Conservation (phyloP, 192 early-diverging fungal genomes). For the Anaeromyces robustus region DNA sequence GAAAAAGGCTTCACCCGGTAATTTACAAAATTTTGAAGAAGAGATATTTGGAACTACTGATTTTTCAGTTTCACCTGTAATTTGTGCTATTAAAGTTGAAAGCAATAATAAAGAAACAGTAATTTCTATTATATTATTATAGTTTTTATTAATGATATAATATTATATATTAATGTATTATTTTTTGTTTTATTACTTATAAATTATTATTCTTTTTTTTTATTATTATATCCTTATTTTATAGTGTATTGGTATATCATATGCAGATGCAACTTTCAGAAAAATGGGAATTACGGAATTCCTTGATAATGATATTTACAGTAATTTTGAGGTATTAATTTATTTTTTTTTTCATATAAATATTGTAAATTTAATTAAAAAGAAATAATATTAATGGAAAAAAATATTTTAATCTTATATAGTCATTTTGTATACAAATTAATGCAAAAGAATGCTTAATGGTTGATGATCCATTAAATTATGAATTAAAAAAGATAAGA, state of each 20-base stretch:
- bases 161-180: too few species aligned
- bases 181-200: too few species aligned
- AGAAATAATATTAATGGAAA: not conserved
- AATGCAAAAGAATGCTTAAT: conserved; percentile 85
- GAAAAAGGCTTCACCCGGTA: conserved; percentile 92
- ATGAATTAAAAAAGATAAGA: conserved; percentile 52
- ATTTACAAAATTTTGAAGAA: conserved; percentile 82
- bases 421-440: conserved; percentile 80
- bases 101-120: conserved; percentile 47
- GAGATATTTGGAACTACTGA: conserved; percentile 61
- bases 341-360: not conserved
- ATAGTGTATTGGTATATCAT: conserved; percentile 66
- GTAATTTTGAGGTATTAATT: conserved; percentile 65
- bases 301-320: conserved; percentile 80
- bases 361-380: not conserved
- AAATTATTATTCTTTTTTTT: not conserved
- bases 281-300: conserved; percentile 75
- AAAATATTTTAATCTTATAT: not conserved
- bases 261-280: conserved; percentile 68
- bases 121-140: not conserved
- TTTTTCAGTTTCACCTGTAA: conserved; percentile 56
- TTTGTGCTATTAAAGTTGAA: conserved; percentile 57
- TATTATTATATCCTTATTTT: too few species aligned
- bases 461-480: conserved; percentile 29
- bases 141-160: too few species aligned